Evolutionary conservation across 208 protist genomes (phyloP).

Genomic region (Naegleria fowleri): DNA sequence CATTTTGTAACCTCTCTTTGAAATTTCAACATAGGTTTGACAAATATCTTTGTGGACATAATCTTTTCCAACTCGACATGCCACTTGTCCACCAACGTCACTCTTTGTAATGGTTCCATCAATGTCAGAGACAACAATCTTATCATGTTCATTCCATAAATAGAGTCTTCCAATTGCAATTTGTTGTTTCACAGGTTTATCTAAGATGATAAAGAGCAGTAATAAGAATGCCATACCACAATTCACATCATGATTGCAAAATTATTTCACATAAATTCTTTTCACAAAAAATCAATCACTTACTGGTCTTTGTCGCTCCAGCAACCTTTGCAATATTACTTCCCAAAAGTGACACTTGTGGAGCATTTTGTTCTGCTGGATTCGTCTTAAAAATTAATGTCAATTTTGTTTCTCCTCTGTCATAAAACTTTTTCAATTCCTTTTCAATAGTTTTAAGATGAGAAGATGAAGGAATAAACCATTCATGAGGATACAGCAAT

Average conservation of each 20-base stretch:
- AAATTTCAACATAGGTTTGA: neutral
- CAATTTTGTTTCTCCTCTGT: neutral
- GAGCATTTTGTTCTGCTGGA: neutral
- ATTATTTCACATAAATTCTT: no score
- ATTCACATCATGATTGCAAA: no score
- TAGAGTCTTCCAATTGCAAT: constrained; percentile 77
- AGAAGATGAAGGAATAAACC: neutral
- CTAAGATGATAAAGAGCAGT: no score
- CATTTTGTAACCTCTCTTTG: neutral
- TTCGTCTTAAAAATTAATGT: neutral
- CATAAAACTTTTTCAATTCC: neutral
- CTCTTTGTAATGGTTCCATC: constrained; percentile 97
- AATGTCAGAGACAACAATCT: constrained; percentile 94
- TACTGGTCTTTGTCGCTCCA: no score
- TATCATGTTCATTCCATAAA: constrained; percentile 74
- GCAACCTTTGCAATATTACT: neutral
- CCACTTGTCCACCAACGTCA: constrained; percentile 87
- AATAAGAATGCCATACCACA: neutral
- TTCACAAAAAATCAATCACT: no score
- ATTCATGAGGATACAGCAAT: neutral
- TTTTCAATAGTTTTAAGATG: neutral
- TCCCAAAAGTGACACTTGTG: neutral
- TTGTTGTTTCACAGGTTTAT: constrained; percentile 24
- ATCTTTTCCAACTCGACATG: constrained; percentile 62
- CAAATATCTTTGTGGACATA: neutral